Percentiles rank a stretch among this genome's conserved stretches.
Evolutionary conservation across 192 early-diverging fungal genomes (phyloP).

Genomic region (Phlyctochytrium arcticum): DNA sequence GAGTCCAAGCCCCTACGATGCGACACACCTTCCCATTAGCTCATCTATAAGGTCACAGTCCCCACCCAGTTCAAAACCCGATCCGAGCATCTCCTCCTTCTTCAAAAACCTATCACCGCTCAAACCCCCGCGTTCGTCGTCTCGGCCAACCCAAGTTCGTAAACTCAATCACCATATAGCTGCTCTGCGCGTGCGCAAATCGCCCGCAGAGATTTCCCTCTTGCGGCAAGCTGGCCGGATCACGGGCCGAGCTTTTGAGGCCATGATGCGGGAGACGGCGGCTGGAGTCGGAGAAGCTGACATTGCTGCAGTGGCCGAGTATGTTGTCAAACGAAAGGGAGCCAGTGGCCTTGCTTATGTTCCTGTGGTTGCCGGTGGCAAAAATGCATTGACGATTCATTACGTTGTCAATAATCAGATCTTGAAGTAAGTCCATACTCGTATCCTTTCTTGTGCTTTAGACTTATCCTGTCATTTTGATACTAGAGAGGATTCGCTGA

Average conservation of each 20-base stretch:
- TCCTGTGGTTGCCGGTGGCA: slow-evolving; percentile 90
- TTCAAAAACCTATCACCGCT: not conserved
- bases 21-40: slow-evolving; percentile 4
- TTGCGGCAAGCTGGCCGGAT: slow-evolving; percentile 75
- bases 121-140: not conserved
- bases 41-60: not conserved
- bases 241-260: slow-evolving; percentile 73
- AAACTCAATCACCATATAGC: slow-evolving; percentile 66
- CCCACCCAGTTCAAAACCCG: not conserved
- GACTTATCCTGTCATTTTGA: not conserved
- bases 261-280: slow-evolving; percentile 72
- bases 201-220: slow-evolving; percentile 66
- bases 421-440: slow-evolving; percentile 34
- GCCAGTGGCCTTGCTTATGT: slow-evolving; percentile 81
- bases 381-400: slow-evolving; percentile 88
- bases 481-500: slow-evolving; percentile 66
- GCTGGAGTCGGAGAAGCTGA: slow-evolving; percentile 70
- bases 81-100: slow-evolving; percentile 3
- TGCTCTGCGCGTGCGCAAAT: slow-evolving; percentile 74
- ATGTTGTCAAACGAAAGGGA: slow-evolving; percentile 57
- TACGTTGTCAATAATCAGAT: slow-evolving; percentile 85
- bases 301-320: slow-evolving; percentile 73
- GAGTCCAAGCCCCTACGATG: not conserved
- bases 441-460: not conserved
- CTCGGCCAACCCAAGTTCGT: slow-evolving; percentile 14